Conservation (phyloP, 2,329 filamentous ascomycete species). For the Simplicillium aogashimaense region DNA sequence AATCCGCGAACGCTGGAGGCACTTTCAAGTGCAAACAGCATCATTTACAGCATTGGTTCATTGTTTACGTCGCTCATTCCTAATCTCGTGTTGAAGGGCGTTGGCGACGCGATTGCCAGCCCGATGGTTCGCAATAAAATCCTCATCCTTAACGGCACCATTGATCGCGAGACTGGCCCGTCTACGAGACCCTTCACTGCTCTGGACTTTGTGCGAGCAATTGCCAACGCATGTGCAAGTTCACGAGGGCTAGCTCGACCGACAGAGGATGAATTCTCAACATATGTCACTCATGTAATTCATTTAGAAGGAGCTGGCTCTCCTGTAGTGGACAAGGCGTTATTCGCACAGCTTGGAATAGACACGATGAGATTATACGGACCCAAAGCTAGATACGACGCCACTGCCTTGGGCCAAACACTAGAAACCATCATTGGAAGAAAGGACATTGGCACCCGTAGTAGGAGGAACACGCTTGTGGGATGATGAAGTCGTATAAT, state of each 20-base stretch:
- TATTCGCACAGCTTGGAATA: conserved; percentile 58
- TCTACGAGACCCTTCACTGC: conserved; percentile 55
- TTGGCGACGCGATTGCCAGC: conserved; percentile 49
- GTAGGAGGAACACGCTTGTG: conserved; percentile 34
- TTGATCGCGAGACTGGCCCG: conserved; percentile 82
- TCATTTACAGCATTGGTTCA: conserved; percentile 91
- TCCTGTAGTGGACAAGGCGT: conserved; percentile 59
- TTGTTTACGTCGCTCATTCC: conserved; percentile 86
- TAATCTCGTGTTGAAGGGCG: conserved; percentile 63
- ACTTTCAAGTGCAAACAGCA: conserved; percentile 50
- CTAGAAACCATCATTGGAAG: conserved; percentile 68
- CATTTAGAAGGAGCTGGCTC: conserved; percentile 64
- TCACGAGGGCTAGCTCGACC: conserved; percentile 42
- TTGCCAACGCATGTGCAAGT: conserved; percentile 63
- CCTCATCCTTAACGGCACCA: conserved; percentile 71
- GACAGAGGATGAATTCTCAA: conserved; percentile 38
- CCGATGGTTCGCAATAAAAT: conserved; percentile 56
- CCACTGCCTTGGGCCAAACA: conserved; percentile 61
- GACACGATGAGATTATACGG: conserved; percentile 72
- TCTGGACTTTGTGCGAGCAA: conserved; percentile 71
- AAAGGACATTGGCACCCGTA: conserved; percentile 23
- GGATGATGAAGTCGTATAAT: conserved; percentile 11
- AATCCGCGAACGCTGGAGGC: conserved; percentile 72
- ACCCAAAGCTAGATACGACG: conserved; percentile 61
- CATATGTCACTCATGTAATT: conserved; percentile 76